These are phyloP conservation scores for Eutrema japonicum DNA, from an alignment of 345 rosid species.

Conservation along the genomic window DNA sequence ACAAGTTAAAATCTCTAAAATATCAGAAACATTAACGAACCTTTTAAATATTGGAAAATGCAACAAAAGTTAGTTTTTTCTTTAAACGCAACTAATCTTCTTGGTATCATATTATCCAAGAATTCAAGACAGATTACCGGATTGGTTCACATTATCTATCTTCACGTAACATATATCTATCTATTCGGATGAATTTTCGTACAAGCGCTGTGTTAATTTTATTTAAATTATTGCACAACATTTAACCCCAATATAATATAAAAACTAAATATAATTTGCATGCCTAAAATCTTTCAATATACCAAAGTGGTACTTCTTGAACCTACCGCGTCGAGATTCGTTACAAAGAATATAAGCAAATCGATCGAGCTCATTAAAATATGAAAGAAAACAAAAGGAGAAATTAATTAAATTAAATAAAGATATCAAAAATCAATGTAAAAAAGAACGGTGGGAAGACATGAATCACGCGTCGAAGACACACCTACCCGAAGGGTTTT, in stretches of 20 bases:
- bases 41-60: neutral
- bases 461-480: conserved; percentile 37
- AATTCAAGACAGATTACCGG: conserved; percentile 1
- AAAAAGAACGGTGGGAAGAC: conserved; percentile 31
- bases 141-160: neutral
- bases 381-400: neutral
- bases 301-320: conserved; percentile 11
- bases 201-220: neutral
- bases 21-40: neutral
- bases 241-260: neutral
- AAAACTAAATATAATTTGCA: neutral
- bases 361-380: conserved; percentile 9
- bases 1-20: neutral
- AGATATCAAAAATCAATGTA: conserved; percentile 11
- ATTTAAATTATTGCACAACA: neutral
- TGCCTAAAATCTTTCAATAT: conserved; percentile 10
- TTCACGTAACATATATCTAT: neutral
- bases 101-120: conserved; percentile 11
- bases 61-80: neutral
- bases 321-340: conserved; percentile 25
- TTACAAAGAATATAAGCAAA: conserved; percentile 1
- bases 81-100: neutral
- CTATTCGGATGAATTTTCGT: neutral
- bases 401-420: neutral
- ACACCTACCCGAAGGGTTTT: conserved; percentile 42